Percentiles rank a stretch among this genome's conserved stretches.
phyloP scores from a whole-genome alignment of 768 basidiomycete species.

The Podaxis sp. region DNA sequence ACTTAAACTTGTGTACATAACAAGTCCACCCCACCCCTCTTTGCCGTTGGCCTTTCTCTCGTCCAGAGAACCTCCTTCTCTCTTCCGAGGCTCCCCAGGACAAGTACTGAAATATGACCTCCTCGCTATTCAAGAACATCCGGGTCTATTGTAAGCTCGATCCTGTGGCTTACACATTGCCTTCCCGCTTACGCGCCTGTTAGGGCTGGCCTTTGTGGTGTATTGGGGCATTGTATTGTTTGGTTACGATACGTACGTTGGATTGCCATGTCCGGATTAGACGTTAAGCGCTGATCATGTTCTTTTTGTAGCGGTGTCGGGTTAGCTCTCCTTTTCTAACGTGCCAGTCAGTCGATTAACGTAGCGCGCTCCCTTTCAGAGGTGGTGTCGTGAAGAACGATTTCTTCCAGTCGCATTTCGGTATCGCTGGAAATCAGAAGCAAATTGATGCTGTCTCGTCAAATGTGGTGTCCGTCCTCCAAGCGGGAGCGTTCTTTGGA shows the following conservation, averaged over 20 bases:
- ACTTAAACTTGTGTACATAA: conserved; percentile 1
- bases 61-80: background rate
- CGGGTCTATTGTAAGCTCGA: conserved; percentile 59
- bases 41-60: background rate
- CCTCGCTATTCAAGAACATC: conserved; percentile 40
- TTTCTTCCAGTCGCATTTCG: conserved; percentile 65
- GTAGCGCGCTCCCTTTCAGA: conserved; percentile 25
- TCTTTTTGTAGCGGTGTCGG: conserved; percentile 24
- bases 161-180: no score
- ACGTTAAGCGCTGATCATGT: background rate
- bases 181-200: background rate
- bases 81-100: background rate
- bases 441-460: conserved; percentile 58
- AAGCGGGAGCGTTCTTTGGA: conserved; percentile 88
- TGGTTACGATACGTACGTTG: conserved; percentile 73
- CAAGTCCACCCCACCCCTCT: background rate
- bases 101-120: background rate
- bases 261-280: background rate
- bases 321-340: conserved; percentile 11
- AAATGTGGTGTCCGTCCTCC: conserved; percentile 85
- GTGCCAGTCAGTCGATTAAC: no score
- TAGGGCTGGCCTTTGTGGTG: conserved; percentile 70
- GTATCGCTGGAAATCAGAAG: conserved; percentile 41
- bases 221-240: conserved; percentile 85
- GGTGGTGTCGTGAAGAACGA: conserved; percentile 68